Evolutionary conservation across 2,329 filamentous ascomycete genomes (phyloP).

Genomic region (Cercospora zeae-maydis): DNA sequence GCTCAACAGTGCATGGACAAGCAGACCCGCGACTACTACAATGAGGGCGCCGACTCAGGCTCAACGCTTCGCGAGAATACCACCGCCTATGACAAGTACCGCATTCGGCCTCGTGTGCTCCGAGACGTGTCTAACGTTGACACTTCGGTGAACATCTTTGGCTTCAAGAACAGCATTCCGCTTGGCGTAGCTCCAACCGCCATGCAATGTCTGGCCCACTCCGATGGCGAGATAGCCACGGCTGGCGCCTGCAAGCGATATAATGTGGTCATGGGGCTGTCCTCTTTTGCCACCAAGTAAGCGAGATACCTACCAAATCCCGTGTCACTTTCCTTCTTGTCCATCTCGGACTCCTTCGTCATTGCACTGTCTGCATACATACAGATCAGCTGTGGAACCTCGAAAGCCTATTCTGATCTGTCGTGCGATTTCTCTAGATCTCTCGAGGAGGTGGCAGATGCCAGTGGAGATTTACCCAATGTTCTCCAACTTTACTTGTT

Average conservation of each 20-base stretch:
- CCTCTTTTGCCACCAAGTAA: slow-evolving; percentile 46
- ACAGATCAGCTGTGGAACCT: not conserved
- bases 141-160: slow-evolving; percentile 47
- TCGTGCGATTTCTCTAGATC: slow-evolving; percentile 17
- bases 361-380: not conserved
- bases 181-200: slow-evolving; percentile 54
- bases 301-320: not conserved
- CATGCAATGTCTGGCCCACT: slow-evolving; percentile 52
- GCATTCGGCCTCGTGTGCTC: slow-evolving; percentile 42
- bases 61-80: slow-evolving; percentile 49
- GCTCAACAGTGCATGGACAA: slow-evolving; percentile 40
- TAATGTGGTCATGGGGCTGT: slow-evolving; percentile 50
- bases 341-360: not conserved
- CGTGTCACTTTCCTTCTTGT: not conserved
- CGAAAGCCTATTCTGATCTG: not conserved
- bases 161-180: slow-evolving; percentile 46
- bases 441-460: slow-evolving; percentile 51
- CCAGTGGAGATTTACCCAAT: slow-evolving; percentile 45
- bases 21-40: slow-evolving; percentile 41
- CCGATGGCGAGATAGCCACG: slow-evolving; percentile 51
- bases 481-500: slow-evolving; percentile 56
- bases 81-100: slow-evolving; percentile 49
- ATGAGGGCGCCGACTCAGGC: slow-evolving; percentile 38
- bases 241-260: slow-evolving; percentile 47
- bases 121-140: slow-evolving; percentile 41